phyloP scores from a whole-genome alignment of 108 stramenopile genomes.

The Cyclotella atomus region DNA sequence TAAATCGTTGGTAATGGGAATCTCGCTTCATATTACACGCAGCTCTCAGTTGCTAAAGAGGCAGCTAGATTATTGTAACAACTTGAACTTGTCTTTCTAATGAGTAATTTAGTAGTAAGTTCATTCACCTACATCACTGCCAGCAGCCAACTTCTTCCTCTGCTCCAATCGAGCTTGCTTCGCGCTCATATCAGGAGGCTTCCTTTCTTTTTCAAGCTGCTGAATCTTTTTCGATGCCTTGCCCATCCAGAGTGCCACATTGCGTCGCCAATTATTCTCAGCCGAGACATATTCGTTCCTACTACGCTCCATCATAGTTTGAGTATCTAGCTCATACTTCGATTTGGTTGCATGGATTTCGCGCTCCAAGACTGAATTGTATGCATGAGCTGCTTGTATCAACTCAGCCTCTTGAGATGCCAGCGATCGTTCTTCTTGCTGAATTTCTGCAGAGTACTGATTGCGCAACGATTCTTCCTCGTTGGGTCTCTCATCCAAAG shows the following conservation, averaged over 20 bases:
- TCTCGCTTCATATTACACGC: no score
- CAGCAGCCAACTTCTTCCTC: not conserved
- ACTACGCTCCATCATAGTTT: slow-evolving; percentile 1
- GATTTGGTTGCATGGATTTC: slow-evolving; percentile 8
- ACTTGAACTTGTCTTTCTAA: no score
- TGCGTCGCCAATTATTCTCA: slow-evolving; percentile 22
- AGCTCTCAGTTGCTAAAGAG: no score
- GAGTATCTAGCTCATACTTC: slow-evolving; percentile 10
- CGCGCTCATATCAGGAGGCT: not conserved
- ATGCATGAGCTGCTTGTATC: not conserved
- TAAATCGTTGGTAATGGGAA: not conserved
- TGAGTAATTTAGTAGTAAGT: no score
- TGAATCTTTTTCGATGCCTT: slow-evolving; percentile 14
- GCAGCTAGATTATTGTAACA: no score
- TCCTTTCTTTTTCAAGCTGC: not conserved
- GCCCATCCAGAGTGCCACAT: slow-evolving; percentile 9
- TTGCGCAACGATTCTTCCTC: slow-evolving; percentile 18
- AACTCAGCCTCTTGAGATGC: not conserved
- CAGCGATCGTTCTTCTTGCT: not conserved
- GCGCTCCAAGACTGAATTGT: slow-evolving; percentile 12
- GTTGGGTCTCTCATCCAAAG: slow-evolving; percentile 8
- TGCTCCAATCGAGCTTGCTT: not conserved
- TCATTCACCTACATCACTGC: no score
- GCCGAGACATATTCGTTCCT: slow-evolving; percentile 3
- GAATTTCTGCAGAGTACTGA: not conserved